Conservation (phyloP, 371 early-diverging fungal species). For the Vairimorpha necatrix region DNA sequence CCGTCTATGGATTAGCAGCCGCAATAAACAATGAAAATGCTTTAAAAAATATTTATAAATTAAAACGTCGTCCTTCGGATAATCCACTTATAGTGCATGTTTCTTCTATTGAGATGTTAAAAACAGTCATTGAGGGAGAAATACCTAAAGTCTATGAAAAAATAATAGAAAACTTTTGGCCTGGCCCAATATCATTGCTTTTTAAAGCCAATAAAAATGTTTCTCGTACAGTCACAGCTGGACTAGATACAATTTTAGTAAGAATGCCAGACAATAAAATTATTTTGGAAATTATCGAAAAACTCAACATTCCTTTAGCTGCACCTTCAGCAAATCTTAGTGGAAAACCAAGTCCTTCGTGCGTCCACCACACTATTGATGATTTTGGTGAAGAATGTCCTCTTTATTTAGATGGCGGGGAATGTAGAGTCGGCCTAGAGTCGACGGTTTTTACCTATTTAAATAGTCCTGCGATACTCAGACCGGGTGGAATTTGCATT, state of each 20-base stretch:
- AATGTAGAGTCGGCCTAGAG: conserved; percentile 84
- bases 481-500: conserved; percentile 91
- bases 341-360: conserved; percentile 87
- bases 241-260: conserved; percentile 80
- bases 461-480: conserved; percentile 72
- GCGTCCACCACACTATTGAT: conserved; percentile 77
- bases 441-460: conserved; percentile 81
- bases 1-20: conserved; percentile 95
- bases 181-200: conserved; percentile 90
- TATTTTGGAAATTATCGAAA: conserved; percentile 77
- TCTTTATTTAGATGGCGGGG: conserved; percentile 81
- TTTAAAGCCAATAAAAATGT: conserved; percentile 71
- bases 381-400: conserved; percentile 78
- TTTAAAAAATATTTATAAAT: conserved; percentile 74
- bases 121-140: conserved; percentile 66
- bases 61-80: conserved; percentile 87
- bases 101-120: conserved; percentile 79
- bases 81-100: conserved; percentile 97
- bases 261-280: conserved; percentile 86
- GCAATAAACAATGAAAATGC: conserved; percentile 73
- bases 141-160: conserved; percentile 56
- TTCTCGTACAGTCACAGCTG: conserved; percentile 74
- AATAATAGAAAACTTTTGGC: conserved; percentile 75
- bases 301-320: conserved; percentile 81
- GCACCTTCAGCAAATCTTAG: conserved; percentile 98